phyloP scores from a whole-genome alignment of 345 rosid species.

The Combretum micranthum region DNA sequence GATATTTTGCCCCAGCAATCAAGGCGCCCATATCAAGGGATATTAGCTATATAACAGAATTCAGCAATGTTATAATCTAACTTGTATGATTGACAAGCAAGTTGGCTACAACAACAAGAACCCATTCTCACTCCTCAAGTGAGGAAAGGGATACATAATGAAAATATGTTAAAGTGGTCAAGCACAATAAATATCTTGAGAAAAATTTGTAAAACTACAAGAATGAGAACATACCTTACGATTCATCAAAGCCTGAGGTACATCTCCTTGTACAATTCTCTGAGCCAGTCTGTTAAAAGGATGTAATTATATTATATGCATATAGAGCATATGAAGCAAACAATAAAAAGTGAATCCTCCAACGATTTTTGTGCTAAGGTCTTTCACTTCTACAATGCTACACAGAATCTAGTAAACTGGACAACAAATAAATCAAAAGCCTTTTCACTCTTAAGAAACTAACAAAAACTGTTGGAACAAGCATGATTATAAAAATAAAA shows the following conservation, averaged over 20 bases:
- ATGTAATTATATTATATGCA: conserved; percentile 3
- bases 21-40: conserved; percentile 99
- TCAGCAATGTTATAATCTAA: too few species aligned
- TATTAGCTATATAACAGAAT: conserved; percentile 50
- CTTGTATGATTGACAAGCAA: too few species aligned
- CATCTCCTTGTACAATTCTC: conserved; percentile 98
- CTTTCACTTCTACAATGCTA: background rate
- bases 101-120: too few species aligned
- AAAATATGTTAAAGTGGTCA: background rate
- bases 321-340: background rate
- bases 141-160: background rate
- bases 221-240: conserved; percentile 53
- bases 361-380: background rate
- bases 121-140: too few species aligned
- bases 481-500: background rate
- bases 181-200: background rate
- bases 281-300: conserved; percentile 83
- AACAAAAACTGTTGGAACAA: too few species aligned
- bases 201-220: conserved; percentile 4
- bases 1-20: conserved; percentile 95
- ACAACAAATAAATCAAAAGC: too few species aligned
- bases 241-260: conserved; percentile 97
- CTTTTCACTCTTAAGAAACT: too few species aligned
- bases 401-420: too few species aligned
- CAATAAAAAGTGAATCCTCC: too few species aligned